Conservation (phyloP, 1,284 basidiomycete genomes). For the Apiotrichum domesticum region DNA sequence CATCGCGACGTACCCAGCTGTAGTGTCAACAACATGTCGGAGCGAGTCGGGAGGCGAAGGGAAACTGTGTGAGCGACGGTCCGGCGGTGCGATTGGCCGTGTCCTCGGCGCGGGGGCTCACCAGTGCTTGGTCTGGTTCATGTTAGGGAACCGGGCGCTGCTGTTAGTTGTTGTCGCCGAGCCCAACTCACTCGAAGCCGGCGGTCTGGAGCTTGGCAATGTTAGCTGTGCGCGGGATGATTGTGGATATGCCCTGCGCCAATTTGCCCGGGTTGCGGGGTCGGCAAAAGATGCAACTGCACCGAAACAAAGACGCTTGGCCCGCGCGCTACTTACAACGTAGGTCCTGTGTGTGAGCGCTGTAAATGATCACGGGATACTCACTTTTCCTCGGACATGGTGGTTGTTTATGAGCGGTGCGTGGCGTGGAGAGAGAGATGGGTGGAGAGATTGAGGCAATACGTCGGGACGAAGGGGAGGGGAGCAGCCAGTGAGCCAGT, state of each 20-base stretch:
- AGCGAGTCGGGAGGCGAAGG: neutral
- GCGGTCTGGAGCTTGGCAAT: slow-evolving; percentile 45
- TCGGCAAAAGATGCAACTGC: neutral
- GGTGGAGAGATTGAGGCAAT: neutral
- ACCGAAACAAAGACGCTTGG: neutral
- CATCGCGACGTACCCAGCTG: slow-evolving; percentile 16
- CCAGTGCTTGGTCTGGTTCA: slow-evolving; percentile 94
- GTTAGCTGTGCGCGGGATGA: neutral
- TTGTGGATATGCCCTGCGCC: neutral
- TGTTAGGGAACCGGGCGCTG: slow-evolving; percentile 87
- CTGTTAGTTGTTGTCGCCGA: neutral
- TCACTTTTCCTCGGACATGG: slow-evolving; percentile 42
- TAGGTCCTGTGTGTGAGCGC: slow-evolving; percentile 32
- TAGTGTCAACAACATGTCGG: slow-evolving; percentile 7
- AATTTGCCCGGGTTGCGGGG: neutral
- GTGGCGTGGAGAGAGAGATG: neutral
- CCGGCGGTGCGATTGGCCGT: neutral
- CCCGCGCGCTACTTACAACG: slow-evolving; percentile 32
- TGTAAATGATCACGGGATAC: slow-evolving; percentile 10
- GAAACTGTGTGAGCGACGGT: neutral
- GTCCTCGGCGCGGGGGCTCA: slow-evolving; percentile 44
- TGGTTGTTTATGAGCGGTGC: slow-evolving; percentile 12
- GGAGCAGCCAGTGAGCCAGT: neutral
- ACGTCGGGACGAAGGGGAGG: neutral
- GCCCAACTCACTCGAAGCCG: slow-evolving; percentile 47